Conservation (phyloP, 2,329 filamentous ascomycete genomes). For the Ampelomyces quisqualis region DNA sequence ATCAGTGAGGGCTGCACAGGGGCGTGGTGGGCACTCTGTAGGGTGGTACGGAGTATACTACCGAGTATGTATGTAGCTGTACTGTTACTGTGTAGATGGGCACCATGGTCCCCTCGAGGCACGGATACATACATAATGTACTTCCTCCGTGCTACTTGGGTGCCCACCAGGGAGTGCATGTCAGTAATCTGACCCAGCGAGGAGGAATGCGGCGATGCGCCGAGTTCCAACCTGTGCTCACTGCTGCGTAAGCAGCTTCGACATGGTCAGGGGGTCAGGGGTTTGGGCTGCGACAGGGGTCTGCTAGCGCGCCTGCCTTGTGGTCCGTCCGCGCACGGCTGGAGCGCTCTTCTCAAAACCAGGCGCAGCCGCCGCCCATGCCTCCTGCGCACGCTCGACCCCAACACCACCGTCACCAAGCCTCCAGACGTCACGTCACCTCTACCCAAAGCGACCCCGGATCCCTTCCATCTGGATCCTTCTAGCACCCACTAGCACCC, state of each 20-base stretch:
- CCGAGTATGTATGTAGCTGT: too few relatives aligned
- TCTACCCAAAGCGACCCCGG: constrained; percentile 15
- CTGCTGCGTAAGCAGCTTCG: constrained; percentile 17
- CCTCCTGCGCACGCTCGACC: constrained; percentile 19
- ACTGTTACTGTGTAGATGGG: too few relatives aligned
- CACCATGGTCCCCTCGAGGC: too few relatives aligned
- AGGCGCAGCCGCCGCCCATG: constrained; percentile 22
- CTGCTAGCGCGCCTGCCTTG: constrained; percentile 13
- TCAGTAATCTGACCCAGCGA: constrained; percentile 28
- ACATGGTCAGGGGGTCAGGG: constrained; percentile 7
- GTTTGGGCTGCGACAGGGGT: constrained; percentile 5
- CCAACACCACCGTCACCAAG: constrained; percentile 31
- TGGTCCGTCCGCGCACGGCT: constrained; percentile 23
- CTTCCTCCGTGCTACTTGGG: too few relatives aligned
- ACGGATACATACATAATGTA: too few relatives aligned
- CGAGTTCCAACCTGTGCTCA: constrained; percentile 14
- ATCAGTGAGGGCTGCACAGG: background rate
- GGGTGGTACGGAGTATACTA: too few relatives aligned
- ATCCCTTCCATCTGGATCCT: constrained; percentile 36
- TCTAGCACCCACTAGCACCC: constrained; percentile 32
- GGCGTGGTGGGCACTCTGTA: too few relatives aligned
- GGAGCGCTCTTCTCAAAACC: constrained; percentile 21
- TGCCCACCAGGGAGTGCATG: constrained; percentile 23
- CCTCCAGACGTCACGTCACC: constrained; percentile 26
- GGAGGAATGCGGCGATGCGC: constrained; percentile 23